Conservation (phyloP, 495 filamentous ascomycete genomes). For the Penicillium coffeae region DNA sequence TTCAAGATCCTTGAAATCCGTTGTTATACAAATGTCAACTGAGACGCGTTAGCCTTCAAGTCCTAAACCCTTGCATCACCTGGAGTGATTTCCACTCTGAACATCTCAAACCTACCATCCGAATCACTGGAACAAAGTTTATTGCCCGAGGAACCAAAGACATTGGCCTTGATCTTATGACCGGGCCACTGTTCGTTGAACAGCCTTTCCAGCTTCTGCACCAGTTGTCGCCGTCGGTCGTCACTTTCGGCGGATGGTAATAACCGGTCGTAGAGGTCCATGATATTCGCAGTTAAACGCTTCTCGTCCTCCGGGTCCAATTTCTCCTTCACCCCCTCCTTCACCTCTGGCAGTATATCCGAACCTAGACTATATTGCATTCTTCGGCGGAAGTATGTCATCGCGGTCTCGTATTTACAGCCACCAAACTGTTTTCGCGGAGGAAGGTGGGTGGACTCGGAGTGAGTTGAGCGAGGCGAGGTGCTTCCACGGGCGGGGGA, state of each 20-base stretch:
- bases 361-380: slow-evolving; percentile 89
- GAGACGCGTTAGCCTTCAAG: slow-evolving; percentile 17
- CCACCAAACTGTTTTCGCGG: slow-evolving; percentile 55
- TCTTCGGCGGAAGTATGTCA: slow-evolving; percentile 67
- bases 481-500: slow-evolving; percentile 77
- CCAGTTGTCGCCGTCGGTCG: slow-evolving; percentile 64
- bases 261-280: slow-evolving; percentile 77
- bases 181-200: slow-evolving; percentile 91
- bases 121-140: slow-evolving; percentile 93
- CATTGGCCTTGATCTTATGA: slow-evolving; percentile 80
- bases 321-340: slow-evolving; percentile 59
- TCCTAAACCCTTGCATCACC: too few relatives aligned
- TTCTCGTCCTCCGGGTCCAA: slow-evolving; percentile 72
- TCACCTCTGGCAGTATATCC: slow-evolving; percentile 66
- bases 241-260: slow-evolving; percentile 79
- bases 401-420: slow-evolving; percentile 80
- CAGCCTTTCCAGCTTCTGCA: slow-evolving; percentile 79
- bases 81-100: neutral
- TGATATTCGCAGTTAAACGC: slow-evolving; percentile 76
- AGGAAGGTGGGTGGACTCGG: slow-evolving; percentile 72
- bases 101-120: slow-evolving; percentile 63
- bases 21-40: slow-evolving; percentile 98
- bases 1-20: slow-evolving; percentile 77
- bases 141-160: slow-evolving; percentile 97
- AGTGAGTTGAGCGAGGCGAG: slow-evolving; percentile 86